Conservation (phyloP, 805 yeast genomes). For the Dipodascopsis uninucleata region DNA sequence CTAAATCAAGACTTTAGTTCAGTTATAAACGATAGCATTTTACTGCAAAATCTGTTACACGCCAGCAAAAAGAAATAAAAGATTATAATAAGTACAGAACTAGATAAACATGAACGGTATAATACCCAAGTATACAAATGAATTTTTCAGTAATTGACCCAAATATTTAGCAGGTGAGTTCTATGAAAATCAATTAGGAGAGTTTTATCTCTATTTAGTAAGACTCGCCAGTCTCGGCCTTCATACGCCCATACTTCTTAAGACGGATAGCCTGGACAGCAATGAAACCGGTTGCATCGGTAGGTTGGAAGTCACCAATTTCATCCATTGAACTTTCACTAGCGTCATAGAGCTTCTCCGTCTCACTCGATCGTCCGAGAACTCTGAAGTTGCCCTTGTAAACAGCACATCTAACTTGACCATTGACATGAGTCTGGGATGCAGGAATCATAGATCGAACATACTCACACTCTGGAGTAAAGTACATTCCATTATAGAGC, state of each 20-base stretch:
- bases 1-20: no score
- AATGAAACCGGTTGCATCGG: slow-evolving; percentile 95
- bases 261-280: slow-evolving; percentile 97
- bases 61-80: no score
- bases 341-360: slow-evolving; percentile 96
- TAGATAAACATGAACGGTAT: no score
- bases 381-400: slow-evolving; percentile 86
- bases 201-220: slow-evolving; percentile 30
- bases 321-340: slow-evolving; percentile 99
- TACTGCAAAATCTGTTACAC: no score
- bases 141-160: no score
- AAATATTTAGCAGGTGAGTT: no score
- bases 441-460: slow-evolving; percentile 91
- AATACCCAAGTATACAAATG: no score
- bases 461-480: slow-evolving; percentile 97
- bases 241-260: slow-evolving; percentile 96
- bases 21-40: no score
- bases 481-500: slow-evolving; percentile 95
- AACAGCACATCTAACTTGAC: slow-evolving; percentile 87
- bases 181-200: no score
- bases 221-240: slow-evolving; percentile 67
- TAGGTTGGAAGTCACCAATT: slow-evolving; percentile 95
- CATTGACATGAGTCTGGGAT: slow-evolving; percentile 92
- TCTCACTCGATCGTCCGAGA: slow-evolving; percentile 90
- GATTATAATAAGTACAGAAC: no score